Conservation (phyloP, 208 protist species). For the Trypanosoma boissoni region DNA sequence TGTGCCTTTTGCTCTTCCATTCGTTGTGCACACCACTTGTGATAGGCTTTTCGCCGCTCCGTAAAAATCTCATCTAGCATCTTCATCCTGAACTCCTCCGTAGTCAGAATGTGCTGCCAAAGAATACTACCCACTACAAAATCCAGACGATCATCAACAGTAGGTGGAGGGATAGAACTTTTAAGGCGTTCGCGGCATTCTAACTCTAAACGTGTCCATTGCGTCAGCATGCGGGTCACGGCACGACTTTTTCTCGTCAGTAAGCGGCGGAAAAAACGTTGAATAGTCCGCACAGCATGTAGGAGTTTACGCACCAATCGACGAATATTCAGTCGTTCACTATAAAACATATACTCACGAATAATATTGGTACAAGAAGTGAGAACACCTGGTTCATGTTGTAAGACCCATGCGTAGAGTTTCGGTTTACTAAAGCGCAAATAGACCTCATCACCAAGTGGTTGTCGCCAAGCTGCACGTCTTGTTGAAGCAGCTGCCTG, state of each 20-base stretch:
- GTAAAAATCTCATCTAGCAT: conserved; percentile 65
- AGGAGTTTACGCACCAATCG: conserved; percentile 26
- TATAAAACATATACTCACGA: conserved; percentile 31
- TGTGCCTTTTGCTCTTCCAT: conserved; percentile 25
- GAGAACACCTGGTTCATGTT: conserved; percentile 23
- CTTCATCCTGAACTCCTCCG: conserved; percentile 53
- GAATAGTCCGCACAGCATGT: conserved; percentile 36
- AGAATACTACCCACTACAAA: conserved; percentile 69
- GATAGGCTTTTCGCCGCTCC: conserved; percentile 31
- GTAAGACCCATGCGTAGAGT: conserved; percentile 40
- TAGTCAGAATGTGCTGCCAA: conserved; percentile 81
- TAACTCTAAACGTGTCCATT: conserved; percentile 65
- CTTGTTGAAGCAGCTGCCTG: not conserved
- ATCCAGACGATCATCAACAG: conserved; percentile 49
- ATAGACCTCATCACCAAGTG: conserved; percentile 31
- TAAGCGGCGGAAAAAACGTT: conserved; percentile 72
- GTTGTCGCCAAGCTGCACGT: conserved; percentile 6
- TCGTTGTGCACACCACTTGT: conserved; percentile 40
- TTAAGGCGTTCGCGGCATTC: conserved; percentile 59
- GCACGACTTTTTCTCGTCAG: conserved; percentile 53
- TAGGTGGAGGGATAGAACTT: conserved; percentile 43
- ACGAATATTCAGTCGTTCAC: conserved; percentile 18
- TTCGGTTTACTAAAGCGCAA: conserved; percentile 34
- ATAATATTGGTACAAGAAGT: conserved; percentile 20
- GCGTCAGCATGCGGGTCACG: conserved; percentile 49